phyloP scores from a whole-genome alignment of 176 grass and related monocot species.

The Bonia amplexicaulis region DNA sequence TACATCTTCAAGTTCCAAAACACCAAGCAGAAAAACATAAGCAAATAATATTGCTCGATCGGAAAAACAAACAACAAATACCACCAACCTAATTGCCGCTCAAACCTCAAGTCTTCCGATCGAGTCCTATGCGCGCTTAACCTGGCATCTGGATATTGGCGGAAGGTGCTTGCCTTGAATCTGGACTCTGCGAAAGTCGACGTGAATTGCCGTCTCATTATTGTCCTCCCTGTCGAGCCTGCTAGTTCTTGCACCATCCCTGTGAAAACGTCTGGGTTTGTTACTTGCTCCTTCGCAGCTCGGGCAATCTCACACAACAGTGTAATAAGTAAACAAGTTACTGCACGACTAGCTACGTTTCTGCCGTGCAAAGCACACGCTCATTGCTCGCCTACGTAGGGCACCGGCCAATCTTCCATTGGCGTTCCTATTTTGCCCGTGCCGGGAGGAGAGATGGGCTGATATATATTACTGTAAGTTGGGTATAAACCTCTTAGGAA shows the following conservation, averaged over 20 bases:
- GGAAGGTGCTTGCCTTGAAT: neutral
- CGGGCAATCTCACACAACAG: neutral
- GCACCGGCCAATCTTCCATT: neutral
- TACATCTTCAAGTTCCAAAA: neutral
- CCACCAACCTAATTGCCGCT: neutral
- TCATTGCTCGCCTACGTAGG: neutral
- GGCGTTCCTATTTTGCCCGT: neutral
- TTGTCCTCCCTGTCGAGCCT: neutral
- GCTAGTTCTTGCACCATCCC: neutral
- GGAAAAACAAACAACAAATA: neutral
- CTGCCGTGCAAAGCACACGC: neutral
- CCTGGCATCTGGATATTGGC: constrained; percentile 1
- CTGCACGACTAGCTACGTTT: neutral
- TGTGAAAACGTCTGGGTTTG: neutral
- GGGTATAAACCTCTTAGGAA: neutral
- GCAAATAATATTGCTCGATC: neutral
- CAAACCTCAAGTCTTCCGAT: neutral
- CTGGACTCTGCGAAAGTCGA: neutral
- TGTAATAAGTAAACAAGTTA: neutral
- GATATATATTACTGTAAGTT: neutral
- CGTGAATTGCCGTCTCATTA: neutral
- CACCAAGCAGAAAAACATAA: neutral
- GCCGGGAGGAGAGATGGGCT: neutral
- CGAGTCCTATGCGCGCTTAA: neutral
- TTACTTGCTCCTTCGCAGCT: neutral